Conservation (phyloP, 1,284 basidiomycete species). For the Sporisorium scitamineum region DNA sequence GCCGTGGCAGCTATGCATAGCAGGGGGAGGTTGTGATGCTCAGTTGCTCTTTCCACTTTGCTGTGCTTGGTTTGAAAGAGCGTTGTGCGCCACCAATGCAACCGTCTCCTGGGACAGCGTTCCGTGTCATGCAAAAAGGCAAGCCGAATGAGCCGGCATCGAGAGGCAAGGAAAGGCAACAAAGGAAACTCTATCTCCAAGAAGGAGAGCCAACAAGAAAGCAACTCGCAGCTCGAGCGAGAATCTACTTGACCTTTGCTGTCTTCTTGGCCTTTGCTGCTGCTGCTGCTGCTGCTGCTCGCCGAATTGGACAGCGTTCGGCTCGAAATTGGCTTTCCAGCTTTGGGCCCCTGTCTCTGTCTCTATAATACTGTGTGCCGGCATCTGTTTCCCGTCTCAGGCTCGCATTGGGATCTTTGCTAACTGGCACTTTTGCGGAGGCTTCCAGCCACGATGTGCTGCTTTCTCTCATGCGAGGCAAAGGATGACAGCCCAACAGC, state of each 20-base stretch:
- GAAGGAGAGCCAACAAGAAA: no score
- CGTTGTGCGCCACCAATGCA: not conserved
- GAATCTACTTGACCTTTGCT: slow-evolving; percentile 14
- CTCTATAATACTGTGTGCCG: not conserved
- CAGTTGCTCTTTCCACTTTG: not conserved
- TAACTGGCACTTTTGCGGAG: no score
- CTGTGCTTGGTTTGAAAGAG: no score
- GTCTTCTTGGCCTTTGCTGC: slow-evolving; percentile 7
- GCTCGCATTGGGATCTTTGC: no score
- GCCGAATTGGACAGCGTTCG: slow-evolving; percentile 25
- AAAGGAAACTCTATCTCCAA: not conserved
- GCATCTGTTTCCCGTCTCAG: not conserved
- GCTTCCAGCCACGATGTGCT: no score
- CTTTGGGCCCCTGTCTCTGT: slow-evolving; percentile 16
- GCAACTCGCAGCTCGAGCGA: slow-evolving; percentile 12
- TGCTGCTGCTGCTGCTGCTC: not conserved
- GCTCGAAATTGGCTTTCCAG: not conserved
- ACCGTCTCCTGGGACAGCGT: not conserved
- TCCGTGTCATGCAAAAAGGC: not conserved
- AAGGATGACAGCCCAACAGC: no score
- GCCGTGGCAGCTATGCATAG: not conserved
- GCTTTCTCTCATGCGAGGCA: no score
- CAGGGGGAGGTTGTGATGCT: not conserved
- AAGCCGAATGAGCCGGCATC: not conserved
- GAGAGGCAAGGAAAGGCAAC: not conserved